Evolutionary conservation across 1,139 yeast species (phyloP).

Genomic region (Candida smagusa): DNA sequence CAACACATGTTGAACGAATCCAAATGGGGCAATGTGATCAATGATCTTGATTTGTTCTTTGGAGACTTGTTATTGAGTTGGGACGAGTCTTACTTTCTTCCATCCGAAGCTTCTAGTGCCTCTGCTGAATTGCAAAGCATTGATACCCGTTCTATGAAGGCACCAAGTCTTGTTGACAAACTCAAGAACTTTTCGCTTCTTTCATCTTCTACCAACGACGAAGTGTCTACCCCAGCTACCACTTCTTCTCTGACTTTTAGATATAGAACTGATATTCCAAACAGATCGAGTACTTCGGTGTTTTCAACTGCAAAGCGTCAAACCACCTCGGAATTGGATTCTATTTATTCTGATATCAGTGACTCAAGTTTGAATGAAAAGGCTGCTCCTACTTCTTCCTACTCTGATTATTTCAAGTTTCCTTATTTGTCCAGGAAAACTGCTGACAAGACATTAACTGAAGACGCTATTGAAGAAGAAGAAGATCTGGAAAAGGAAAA

Average conservation of each 20-base stretch:
- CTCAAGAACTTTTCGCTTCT: slow-evolving; percentile 15
- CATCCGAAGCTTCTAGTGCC: slow-evolving; percentile 4
- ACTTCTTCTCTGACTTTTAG: slow-evolving; percentile 8
- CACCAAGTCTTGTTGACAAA: slow-evolving; percentile 14
- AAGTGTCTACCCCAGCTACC: slow-evolving; percentile 5
- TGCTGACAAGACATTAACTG: slow-evolving; percentile 6
- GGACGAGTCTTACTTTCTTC: slow-evolving; percentile 30
- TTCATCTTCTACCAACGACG: slow-evolving; percentile 2
- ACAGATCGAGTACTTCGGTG: slow-evolving; percentile 21
- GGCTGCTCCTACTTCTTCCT: slow-evolving; percentile 9
- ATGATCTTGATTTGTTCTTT: slow-evolving; percentile 44
- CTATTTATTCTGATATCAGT: slow-evolving; percentile 29
- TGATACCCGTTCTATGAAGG: slow-evolving; percentile 3
- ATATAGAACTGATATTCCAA: slow-evolving; percentile 12
- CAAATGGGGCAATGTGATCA: slow-evolving; percentile 50
- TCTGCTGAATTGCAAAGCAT: slow-evolving; percentile 4
- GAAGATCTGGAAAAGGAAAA: slow-evolving; percentile 25
- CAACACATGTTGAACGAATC: slow-evolving; percentile 59
- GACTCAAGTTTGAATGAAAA: slow-evolving; percentile 11
- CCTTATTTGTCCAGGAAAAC: slow-evolving; percentile 15
- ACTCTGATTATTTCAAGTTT: slow-evolving; percentile 25
- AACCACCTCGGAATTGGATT: slow-evolving; percentile 23
- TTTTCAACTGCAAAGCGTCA: slow-evolving; percentile 15
- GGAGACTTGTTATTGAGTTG: slow-evolving; percentile 38
- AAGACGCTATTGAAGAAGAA: slow-evolving; percentile 5